These are phyloP conservation scores for Mycosphaerelloides madeirae DNA, from an alignment of 2,329 filamentous ascomycete species.

Conservation along the genomic window DNA sequence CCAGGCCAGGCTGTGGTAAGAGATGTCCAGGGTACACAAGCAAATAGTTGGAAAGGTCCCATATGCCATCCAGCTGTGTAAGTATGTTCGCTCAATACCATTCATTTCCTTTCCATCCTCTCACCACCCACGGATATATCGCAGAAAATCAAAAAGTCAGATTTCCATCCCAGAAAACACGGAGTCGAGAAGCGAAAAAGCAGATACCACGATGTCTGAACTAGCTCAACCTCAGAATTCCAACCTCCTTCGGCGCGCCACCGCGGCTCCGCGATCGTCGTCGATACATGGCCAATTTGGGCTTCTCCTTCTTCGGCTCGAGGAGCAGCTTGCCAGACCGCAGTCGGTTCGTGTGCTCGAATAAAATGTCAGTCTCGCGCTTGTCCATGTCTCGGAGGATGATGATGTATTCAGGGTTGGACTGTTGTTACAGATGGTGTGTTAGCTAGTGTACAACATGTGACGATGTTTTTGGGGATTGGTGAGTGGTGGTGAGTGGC, in stretches of 20 bases:
- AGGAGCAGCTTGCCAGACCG: slow-evolving; percentile 40
- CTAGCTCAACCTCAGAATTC: slow-evolving; percentile 17
- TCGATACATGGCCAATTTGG: slow-evolving; percentile 44
- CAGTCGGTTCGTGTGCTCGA: slow-evolving; percentile 47
- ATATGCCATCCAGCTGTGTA: too few relatives aligned
- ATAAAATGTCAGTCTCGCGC: slow-evolving; percentile 46
- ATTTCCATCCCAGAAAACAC: too few relatives aligned
- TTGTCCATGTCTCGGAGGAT: slow-evolving; percentile 47
- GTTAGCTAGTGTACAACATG: slow-evolving; percentile 12
- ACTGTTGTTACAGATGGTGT: slow-evolving; percentile 23
- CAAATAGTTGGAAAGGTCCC: too few relatives aligned
- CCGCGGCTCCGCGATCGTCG: slow-evolving; percentile 30
- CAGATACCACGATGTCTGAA: too few relatives aligned
- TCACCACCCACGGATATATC: too few relatives aligned
- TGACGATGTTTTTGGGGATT: background rate
- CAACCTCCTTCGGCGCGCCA: slow-evolving; percentile 18
- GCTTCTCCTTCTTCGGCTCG: slow-evolving; percentile 37
- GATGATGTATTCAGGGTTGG: slow-evolving; percentile 46
- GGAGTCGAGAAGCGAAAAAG: too few relatives aligned
- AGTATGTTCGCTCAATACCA: too few relatives aligned
- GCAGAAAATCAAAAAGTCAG: too few relatives aligned
- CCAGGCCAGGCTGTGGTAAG: too few relatives aligned
- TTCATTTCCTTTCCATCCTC: too few relatives aligned
- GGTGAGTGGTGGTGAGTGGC: background rate
- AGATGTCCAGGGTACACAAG: too few relatives aligned